Conservation (phyloP, 1,284 basidiomycete species). For the Papiliotrema fonsecae region DNA sequence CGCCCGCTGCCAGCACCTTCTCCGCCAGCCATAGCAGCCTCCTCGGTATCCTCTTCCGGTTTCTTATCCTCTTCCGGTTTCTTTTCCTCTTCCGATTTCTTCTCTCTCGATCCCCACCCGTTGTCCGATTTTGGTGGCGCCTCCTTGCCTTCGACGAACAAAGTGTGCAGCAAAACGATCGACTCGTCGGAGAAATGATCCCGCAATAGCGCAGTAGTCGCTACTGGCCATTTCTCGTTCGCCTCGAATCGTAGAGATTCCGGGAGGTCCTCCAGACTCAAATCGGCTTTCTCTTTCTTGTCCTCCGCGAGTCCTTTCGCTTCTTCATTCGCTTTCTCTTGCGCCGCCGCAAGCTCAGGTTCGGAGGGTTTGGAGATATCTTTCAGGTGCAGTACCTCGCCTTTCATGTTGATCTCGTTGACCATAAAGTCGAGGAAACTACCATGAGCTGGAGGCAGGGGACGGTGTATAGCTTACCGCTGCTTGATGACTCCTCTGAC, state of each 20-base stretch:
- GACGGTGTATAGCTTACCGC: slow-evolving; percentile 55
- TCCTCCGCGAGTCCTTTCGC: slow-evolving; percentile 5
- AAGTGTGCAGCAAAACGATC: slow-evolving; percentile 61
- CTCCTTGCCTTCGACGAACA: slow-evolving; percentile 72
- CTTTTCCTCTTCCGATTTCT: slow-evolving; percentile 35
- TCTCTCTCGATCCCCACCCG: slow-evolving; percentile 49
- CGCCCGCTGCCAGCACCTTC: slow-evolving; percentile 41
- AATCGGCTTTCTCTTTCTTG: slow-evolving; percentile 1
- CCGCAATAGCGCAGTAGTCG: slow-evolving; percentile 56
- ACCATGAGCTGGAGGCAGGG: slow-evolving; percentile 4
- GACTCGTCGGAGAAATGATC: slow-evolving; percentile 61
- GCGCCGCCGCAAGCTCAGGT: slow-evolving; percentile 30
- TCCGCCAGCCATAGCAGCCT: slow-evolving; percentile 18
- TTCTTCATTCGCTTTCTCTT: slow-evolving; percentile 6
- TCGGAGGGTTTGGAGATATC: slow-evolving; percentile 63
- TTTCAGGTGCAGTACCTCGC: slow-evolving; percentile 71
- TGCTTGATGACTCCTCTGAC: slow-evolving; percentile 91
- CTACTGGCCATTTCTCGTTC: slow-evolving; percentile 60
- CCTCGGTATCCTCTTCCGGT: slow-evolving; percentile 18
- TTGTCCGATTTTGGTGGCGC: slow-evolving; percentile 53
- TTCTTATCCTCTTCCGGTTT: slow-evolving; percentile 33
- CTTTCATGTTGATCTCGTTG: slow-evolving; percentile 75
- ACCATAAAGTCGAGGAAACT: slow-evolving; percentile 96
- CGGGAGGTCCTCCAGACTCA: slow-evolving; percentile 11
- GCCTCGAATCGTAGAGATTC: slow-evolving; percentile 24